Evolutionary conservation across 2,329 filamentous ascomycete species (phyloP).

Genomic region (Trichophyton mentagrophytes): DNA sequence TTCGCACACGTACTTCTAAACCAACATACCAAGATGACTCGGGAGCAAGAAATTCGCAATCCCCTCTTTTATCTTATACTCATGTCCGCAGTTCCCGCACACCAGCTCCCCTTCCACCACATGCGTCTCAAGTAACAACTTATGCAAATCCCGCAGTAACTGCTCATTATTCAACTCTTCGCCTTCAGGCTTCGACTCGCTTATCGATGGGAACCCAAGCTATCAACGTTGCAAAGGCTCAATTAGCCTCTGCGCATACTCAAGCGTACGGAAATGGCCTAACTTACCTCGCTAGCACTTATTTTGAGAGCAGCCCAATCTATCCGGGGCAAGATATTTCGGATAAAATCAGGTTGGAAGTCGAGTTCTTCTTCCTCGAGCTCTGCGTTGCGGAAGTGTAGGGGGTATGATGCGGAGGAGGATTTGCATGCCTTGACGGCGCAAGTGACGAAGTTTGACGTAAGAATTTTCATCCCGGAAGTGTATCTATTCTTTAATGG

Average conservation of each 20-base stretch:
- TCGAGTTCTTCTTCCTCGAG: slow-evolving; percentile 75
- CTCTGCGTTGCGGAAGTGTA: slow-evolving; percentile 86
- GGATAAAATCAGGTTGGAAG: slow-evolving; percentile 64
- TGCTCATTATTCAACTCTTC: slow-evolving; percentile 54
- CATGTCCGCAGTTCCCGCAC: slow-evolving; percentile 82
- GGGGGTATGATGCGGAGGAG: slow-evolving; percentile 64
- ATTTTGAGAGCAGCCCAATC: slow-evolving; percentile 74
- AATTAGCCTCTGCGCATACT: not conserved
- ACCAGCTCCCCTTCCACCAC: slow-evolving; percentile 79
- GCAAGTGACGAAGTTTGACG: slow-evolving; percentile 92
- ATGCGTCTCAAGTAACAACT: slow-evolving; percentile 74
- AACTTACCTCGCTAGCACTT: slow-evolving; percentile 52
- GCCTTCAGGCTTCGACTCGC: slow-evolving; percentile 50
- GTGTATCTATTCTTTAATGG: not conserved
- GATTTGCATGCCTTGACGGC: slow-evolving; percentile 90
- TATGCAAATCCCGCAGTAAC: slow-evolving; percentile 64
- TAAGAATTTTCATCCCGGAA: slow-evolving; percentile 73
- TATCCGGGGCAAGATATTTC: slow-evolving; percentile 72
- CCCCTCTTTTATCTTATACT: slow-evolving; percentile 88
- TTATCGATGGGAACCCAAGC: slow-evolving; percentile 68
- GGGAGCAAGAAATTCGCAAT: slow-evolving; percentile 94
- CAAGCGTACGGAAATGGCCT: not conserved
- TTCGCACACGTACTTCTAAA: not conserved
- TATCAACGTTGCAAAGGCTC: slow-evolving; percentile 24
- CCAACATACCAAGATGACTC: slow-evolving; percentile 57